Base-by-base conservation (phyloP, 2,329 filamentous ascomycete species). In the Ceratocystis ficicola region DNA sequence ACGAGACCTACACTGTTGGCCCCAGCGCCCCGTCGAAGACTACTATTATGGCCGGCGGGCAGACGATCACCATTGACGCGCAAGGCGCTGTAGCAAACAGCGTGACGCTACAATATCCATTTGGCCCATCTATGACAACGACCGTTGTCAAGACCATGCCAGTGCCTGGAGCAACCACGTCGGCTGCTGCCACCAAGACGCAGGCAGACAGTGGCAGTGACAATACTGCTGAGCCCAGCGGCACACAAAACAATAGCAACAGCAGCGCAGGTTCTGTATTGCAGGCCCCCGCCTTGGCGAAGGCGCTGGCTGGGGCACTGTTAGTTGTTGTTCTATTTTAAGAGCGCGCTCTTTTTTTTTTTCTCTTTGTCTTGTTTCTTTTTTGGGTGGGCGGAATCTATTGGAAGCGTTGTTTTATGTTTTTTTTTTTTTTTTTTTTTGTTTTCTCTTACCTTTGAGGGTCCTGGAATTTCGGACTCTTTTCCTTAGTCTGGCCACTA, bases 21-120 rank as follows among this genome's bases (percentile, higher is more conserved):
- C 75, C 78, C 0, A 76, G 75, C 10, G 74, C 75, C 1, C 72
- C 71, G n/a, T 71, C 71, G 10, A 78, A 73, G 0, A 83, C 78
- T 0, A 79, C 77, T 0, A 74, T 79, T 0, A 67, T 57, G 6
- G 44, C 46, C 6, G 78, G 76, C 5, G 78, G 79, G 1, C 75
- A 83, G 71, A 81, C 76, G 0, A 73, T 86, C 32, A 81, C 77
- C 0, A 77, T 83, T 52, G 80, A 77, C 0, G 77, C 81, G 0
- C 71, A 71, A 1, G 83, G 81, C n/a, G 73, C 84, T 10, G 73
- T 73, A 4, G 74, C 81, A 52, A 75, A 76, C 20, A 78, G 78
- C 0, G 73, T 80, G 68, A 82, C 75, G 3, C 70, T 81, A 28
- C 69, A 71, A 5, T 77, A 75, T 64, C 80, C 80, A 0, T 78